Conservation (phyloP, 1,284 basidiomycete species). For the Heterobasidion occidentale region DNA sequence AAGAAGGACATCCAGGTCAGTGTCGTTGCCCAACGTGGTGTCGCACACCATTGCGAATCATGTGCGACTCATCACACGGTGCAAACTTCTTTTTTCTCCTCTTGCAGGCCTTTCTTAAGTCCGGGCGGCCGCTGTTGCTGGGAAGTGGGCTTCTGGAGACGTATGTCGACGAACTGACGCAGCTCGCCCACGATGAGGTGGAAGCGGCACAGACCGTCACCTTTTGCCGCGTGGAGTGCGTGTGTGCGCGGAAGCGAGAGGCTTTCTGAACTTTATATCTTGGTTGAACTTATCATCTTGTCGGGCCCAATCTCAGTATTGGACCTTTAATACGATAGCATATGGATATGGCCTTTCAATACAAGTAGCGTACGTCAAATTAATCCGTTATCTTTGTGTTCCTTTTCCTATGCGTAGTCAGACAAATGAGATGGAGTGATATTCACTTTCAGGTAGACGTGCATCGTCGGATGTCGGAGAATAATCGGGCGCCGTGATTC, state of each 20-base stretch:
- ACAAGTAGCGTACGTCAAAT: too few species aligned
- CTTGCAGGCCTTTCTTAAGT: conserved; percentile 51
- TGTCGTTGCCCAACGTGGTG: background rate
- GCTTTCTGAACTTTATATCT: background rate
- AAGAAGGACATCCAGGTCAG: conserved; percentile 36
- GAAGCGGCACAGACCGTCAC: conserved; percentile 35
- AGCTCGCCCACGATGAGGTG: conserved; percentile 42
- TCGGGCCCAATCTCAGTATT: too few species aligned
- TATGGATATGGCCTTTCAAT: too few species aligned
- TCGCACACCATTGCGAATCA: background rate
- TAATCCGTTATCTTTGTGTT: too few species aligned
- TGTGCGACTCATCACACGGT: background rate
- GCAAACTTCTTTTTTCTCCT: background rate
- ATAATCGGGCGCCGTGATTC: too few species aligned
- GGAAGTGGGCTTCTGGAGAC: conserved; percentile 47
- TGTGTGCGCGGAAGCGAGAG: conserved; percentile 48
- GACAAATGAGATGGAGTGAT: too few species aligned
- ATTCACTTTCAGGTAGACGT: too few species aligned
- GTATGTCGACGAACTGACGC: conserved; percentile 44
- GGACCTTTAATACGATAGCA: too few species aligned
- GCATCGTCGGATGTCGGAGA: too few species aligned
- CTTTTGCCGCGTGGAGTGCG: conserved; percentile 47
- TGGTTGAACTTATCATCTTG: background rate
- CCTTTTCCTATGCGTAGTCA: too few species aligned
- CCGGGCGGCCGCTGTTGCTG: conserved; percentile 59